phyloP scores from a whole-genome alignment of 1,284 basidiomycete genomes.

The Cutaneotrichosporon sp. region DNA sequence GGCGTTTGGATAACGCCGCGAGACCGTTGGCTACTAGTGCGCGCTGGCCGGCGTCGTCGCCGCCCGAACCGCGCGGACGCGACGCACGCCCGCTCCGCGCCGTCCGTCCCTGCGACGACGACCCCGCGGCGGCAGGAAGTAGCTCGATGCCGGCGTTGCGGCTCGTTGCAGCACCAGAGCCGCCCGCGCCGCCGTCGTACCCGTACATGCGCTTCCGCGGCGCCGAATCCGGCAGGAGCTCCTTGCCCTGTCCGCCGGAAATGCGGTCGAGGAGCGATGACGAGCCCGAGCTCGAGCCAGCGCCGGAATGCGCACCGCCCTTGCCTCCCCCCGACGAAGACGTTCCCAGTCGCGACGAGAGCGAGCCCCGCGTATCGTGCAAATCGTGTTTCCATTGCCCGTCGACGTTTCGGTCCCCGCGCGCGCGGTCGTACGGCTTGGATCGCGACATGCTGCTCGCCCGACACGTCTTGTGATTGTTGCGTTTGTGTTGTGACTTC shows the following conservation, averaged over 20 bases:
- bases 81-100: slow-evolving; percentile 4
- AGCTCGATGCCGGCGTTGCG: slow-evolving; percentile 12
- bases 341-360: slow-evolving; percentile 20
- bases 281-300: slow-evolving; percentile 10
- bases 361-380: slow-evolving; percentile 19
- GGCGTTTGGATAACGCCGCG: slow-evolving; percentile 2
- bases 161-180: not conserved
- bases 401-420: slow-evolving; percentile 21
- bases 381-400: slow-evolving; percentile 44
- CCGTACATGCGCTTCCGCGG: slow-evolving; percentile 20
- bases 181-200: slow-evolving; percentile 10
- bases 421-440: slow-evolving; percentile 20
- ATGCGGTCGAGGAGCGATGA: slow-evolving; percentile 23
- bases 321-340: too few species aligned
- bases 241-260: slow-evolving; percentile 28
- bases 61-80: not conserved
- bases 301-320: too few species aligned
- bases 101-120: not conserved
- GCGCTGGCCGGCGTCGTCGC: slow-evolving; percentile 1
- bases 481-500: too few species aligned
- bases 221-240: slow-evolving; percentile 20
- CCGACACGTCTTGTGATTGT: too few species aligned
- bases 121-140: not conserved
- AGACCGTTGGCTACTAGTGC: slow-evolving; percentile 7
- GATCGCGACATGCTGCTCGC: slow-evolving; percentile 22